Evolutionary conservation across 352 stramenopile species (phyloP).

Genomic region (Globisporangium sylvaticum): DNA sequence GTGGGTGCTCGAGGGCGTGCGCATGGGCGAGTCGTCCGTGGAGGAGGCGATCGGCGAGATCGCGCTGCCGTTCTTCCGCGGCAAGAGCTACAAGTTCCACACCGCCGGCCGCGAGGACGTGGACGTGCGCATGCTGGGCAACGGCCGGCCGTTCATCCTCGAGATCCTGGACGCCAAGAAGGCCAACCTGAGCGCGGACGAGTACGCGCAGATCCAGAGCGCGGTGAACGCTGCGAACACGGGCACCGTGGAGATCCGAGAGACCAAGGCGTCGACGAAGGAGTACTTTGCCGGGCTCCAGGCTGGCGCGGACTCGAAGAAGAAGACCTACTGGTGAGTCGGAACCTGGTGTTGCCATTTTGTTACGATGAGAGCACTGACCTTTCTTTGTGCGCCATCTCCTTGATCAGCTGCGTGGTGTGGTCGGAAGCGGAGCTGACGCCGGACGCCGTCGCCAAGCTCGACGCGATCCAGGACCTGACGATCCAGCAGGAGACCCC

Average conservation of each 20-base stretch:
- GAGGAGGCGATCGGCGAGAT: slow-evolving; percentile 86
- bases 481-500: slow-evolving; percentile 95
- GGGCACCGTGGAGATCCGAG: slow-evolving; percentile 80
- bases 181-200: slow-evolving; percentile 44
- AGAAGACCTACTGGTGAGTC: slow-evolving; percentile 84
- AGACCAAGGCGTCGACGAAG: slow-evolving; percentile 68
- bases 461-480: slow-evolving; percentile 81
- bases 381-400: too few species aligned
- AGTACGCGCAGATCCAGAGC: slow-evolving; percentile 52
- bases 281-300: slow-evolving; percentile 81
- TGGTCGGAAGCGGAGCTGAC: slow-evolving; percentile 67
- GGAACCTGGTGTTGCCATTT: background rate
- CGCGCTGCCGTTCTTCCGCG: slow-evolving; percentile 61
- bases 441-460: slow-evolving; percentile 49
- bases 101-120: slow-evolving; percentile 96
- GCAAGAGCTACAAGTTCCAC: slow-evolving; percentile 92
- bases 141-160: slow-evolving; percentile 90
- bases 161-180: slow-evolving; percentile 83
- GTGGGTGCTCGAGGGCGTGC: slow-evolving; percentile 86
- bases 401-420: slow-evolving; percentile 80
- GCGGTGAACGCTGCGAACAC: slow-evolving; percentile 68
- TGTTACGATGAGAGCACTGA: too few species aligned
- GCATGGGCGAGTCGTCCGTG: slow-evolving; percentile 86
- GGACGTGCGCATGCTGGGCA: slow-evolving; percentile 96
- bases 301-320: slow-evolving; percentile 78